These are phyloP conservation scores for Scheffersomyces cryptocercus DNA, from an alignment of 1,139 yeast species.

Conservation along the genomic window DNA sequence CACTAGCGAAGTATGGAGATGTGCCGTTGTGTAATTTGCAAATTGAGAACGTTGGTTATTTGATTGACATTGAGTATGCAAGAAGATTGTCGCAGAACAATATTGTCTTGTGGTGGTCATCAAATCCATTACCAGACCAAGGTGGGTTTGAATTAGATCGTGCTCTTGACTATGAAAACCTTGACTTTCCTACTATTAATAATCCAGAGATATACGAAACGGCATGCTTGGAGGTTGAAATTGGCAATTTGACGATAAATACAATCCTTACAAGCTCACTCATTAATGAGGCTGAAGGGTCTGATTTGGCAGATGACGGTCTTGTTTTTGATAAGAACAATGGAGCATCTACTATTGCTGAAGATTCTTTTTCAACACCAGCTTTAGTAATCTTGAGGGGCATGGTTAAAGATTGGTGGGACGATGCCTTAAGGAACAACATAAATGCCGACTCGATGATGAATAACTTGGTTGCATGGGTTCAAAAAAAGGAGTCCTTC, in stretches of 20 bases:
- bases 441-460: constrained; percentile 82
- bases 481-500: constrained; percentile 69
- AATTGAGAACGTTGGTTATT: constrained; percentile 70
- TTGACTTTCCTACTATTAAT: constrained; percentile 73
- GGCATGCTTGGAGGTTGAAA: constrained; percentile 75
- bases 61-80: constrained; percentile 87
- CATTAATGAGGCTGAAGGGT: constrained; percentile 88
- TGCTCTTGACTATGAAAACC: constrained; percentile 52
- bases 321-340: constrained; percentile 41
- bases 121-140: constrained; percentile 75
- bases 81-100: constrained; percentile 65
- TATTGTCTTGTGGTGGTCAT: constrained; percentile 93
- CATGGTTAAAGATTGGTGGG: constrained; percentile 93
- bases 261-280: constrained; percentile 83
- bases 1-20: constrained; percentile 69
- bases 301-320: constrained; percentile 65
- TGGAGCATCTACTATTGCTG: constrained; percentile 60
- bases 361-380: constrained; percentile 77
- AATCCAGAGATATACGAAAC: constrained; percentile 79
- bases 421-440: constrained; percentile 72
- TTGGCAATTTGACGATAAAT: constrained; percentile 79
- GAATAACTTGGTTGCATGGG: constrained; percentile 85
- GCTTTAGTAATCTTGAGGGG: constrained; percentile 70
- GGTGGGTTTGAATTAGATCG: constrained; percentile 80
- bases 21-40: constrained; percentile 86